Conservation (phyloP, 2,329 filamentous ascomycete genomes). For the Camillea tinctor region DNA sequence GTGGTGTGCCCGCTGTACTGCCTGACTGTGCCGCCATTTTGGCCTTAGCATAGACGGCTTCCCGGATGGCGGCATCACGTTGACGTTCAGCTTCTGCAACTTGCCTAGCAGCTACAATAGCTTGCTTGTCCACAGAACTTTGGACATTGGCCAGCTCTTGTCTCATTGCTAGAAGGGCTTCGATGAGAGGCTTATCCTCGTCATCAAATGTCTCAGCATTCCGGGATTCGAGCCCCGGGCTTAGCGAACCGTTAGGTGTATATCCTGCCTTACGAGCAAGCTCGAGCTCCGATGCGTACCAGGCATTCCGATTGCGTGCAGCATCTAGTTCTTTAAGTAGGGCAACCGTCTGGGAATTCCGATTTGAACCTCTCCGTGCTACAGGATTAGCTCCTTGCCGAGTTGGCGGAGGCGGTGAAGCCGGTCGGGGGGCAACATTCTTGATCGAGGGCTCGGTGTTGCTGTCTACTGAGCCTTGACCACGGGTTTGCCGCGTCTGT, state of each 20-base stretch:
- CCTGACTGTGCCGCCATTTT: conserved; percentile 77
- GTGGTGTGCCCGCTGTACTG: conserved; percentile 60
- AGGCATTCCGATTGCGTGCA: conserved; percentile 83
- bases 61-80: conserved; percentile 87
- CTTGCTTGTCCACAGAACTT: conserved; percentile 83
- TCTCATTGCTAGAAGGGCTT: conserved; percentile 89
- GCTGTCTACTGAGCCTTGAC: conserved; percentile 68
- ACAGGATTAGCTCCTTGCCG: conserved; percentile 59
- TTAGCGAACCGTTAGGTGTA: conserved; percentile 66
- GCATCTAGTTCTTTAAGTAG: conserved; percentile 84
- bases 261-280: conserved; percentile 91
- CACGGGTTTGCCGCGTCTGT: conserved; percentile 52
- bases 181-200: conserved; percentile 86
- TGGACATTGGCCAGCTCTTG: conserved; percentile 88
- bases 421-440: conserved; percentile 42
- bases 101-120: conserved; percentile 77
- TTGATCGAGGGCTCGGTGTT: conserved; percentile 56
- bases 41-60: conserved; percentile 92
- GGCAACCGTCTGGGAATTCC: conserved; percentile 67
- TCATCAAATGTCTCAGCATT: conserved; percentile 80
- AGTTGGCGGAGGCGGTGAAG: conserved; percentile 58
- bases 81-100: conserved; percentile 95
- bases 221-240: conserved; percentile 73
- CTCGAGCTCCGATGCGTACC: conserved; percentile 94
- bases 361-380: conserved; percentile 57